Evolutionary conservation across 352 stramenopile genomes (phyloP), one percentile per base, ranked within the genome.

Genomic region (Pythium pyrilobum): DNA sequence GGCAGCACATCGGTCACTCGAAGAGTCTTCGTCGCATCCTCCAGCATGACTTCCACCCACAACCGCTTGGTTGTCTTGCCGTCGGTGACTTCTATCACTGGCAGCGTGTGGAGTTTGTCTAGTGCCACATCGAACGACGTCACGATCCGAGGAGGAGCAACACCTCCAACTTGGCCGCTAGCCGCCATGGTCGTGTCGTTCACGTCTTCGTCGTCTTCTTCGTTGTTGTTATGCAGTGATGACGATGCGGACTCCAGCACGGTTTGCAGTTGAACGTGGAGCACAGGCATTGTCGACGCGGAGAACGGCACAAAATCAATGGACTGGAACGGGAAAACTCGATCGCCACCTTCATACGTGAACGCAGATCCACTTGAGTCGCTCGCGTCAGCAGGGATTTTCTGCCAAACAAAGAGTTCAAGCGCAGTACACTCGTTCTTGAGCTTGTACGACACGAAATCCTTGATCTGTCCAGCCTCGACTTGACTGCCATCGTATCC

Each of bases 361-460:
- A 41, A 59, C 5, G 34, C 21, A 5, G 38, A 31, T 1, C 69
- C 60, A 29, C 79, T 62, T 4, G 52, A 60, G 16, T 51, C 72
- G 16, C 66, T 76, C 18, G 67, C 72, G 41, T 88, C 75, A 29
- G 68, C 77, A 23, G 74, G 64, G 24, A 85, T 88, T 52, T 89
- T 88, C 43, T 93, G 83, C 83, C 83, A 93, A 25, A 93, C 73
- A 31, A 92, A 59, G 5, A 92, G 61, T 32, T 84, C 77, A 23
- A 89, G 68, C 16, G 80, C 79, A 33, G 71, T 89, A 50, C 83
- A 93, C 51, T 91, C 83, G 48, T 93, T 93, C 50, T 89, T 87
- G 37, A 93, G 75, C 40, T 79, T 85, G 56, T 73, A 92, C 12
- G 78, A 79, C 9, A 92, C 78, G 37, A 91, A 91, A 11, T 64